Base-by-base conservation (phyloP, 2,329 filamentous ascomycete genomes). In the Lachnellula subtilissima region DNA sequence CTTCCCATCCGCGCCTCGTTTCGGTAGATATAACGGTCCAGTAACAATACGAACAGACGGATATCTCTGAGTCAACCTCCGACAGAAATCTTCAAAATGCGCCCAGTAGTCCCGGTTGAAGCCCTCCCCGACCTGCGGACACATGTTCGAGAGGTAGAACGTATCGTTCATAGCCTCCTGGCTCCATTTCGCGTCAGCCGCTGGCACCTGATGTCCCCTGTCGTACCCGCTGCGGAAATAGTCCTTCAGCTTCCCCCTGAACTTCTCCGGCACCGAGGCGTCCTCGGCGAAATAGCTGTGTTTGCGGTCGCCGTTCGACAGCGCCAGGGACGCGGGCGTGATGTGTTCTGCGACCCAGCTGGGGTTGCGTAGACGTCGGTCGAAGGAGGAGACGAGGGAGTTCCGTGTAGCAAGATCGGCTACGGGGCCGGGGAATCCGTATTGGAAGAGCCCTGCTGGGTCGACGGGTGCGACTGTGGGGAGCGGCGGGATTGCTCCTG, bases 71-170 rank as follows among this genome's bases (percentile, higher is more conserved):
- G 92, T 93, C 62, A 99, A 78, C 17, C 91, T 79, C 9, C 94
- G 84, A 75, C 93, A 97, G 70, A 97, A 99, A 70, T 97, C 93
- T 76, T 99, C 94, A 64, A 99, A 92, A 73, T 99, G 94, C 39
- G 94, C 89, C 94, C 94, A 99, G 82, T 99, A 99, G 76, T 99
- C 94, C 51, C 94, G 83, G 76, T 99, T 99, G 80, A 99, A 99
- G 57, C 94, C 94, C 70, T 97, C 91, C 64, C 94, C 94, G 32
- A 99, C 94, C 76, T 99, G 94, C 35, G 94, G 94, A 70, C 92
- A 96, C 92, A 99, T 99, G 76, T 99, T 99, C 70, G 82, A 87
- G 54, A 99, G 81, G 69, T 84, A 87, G 70, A 99, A 99, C 2
- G 94, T 99, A 56, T 89, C 90, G 74, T 99, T 85, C 91, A 99